Evolutionary conservation across 768 basidiomycete species (phyloP).

Genomic region (Naganishia antarctica): DNA sequence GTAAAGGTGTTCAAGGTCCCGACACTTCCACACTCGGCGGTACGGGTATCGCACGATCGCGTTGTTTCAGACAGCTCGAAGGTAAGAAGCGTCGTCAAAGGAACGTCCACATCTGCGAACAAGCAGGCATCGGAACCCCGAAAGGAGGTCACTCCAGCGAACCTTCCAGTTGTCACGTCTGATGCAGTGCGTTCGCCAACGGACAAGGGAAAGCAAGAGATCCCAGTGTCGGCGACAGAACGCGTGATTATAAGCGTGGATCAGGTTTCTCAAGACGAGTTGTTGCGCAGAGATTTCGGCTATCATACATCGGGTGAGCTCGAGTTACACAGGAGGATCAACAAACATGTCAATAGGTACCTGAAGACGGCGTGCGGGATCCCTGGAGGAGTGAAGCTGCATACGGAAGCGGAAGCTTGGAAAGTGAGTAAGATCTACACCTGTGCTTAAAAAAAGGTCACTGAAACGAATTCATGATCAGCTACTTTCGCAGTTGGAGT

Average conservation of each 20-base stretch:
- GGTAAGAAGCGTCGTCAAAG: too few relatives aligned
- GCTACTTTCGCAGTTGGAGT: background rate
- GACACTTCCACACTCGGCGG: background rate
- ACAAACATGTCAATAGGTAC: slow-evolving; percentile 13
- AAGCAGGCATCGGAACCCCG: too few relatives aligned
- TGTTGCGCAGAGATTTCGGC: background rate
- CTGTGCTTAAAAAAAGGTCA: too few relatives aligned
- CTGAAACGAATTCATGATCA: background rate
- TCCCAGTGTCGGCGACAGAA: background rate
- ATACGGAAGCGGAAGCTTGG: slow-evolving; percentile 3
- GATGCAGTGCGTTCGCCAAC: too few relatives aligned
- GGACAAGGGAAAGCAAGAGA: too few relatives aligned
- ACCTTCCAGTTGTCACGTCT: too few relatives aligned
- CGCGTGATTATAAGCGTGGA: background rate
- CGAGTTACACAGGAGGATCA: slow-evolving; percentile 3
- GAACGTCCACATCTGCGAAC: too few relatives aligned
- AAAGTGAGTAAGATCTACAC: background rate
- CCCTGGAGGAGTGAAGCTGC: slow-evolving; percentile 1
- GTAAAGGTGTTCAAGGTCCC: background rate
- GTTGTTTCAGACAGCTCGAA: too few relatives aligned
- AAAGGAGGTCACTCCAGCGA: too few relatives aligned
- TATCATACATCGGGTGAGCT: background rate
- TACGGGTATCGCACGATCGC: too few relatives aligned
- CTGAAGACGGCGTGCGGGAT: slow-evolving; percentile 6
- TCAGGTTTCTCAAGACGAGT: too few relatives aligned